A percentile compares a stretch with the other conserved stretches of the same genome.
Evolutionary conservation across 345 rosid species (phyloP).

Genomic region (Erodium maritimum): DNA sequence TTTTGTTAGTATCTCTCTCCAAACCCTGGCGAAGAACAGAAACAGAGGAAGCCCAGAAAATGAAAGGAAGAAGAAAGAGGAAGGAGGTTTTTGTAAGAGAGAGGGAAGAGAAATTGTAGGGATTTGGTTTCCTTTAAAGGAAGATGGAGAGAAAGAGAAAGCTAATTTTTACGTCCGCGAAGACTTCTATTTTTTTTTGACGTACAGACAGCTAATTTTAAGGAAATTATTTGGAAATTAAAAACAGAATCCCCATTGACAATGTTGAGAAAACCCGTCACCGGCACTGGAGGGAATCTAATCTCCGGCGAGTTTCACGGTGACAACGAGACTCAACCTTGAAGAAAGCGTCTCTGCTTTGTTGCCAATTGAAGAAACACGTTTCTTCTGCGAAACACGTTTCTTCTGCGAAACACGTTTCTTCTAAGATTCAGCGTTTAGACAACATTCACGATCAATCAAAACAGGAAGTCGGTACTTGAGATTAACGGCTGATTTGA

Average conservation of each 20-base stretch:
- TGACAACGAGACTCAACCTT: neutral
- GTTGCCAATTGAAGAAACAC: neutral
- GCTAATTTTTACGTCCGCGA: conserved; percentile 6
- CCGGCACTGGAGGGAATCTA: neutral
- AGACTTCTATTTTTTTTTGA: conserved; percentile 42
- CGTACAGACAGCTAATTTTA: conserved; percentile 51
- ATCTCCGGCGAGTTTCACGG: neutral
- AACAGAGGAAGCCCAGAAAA: conserved; percentile 5
- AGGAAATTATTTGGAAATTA: conserved; percentile 20
- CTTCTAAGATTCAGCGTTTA: neutral
- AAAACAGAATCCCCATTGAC: neutral
- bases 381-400: too few species aligned
- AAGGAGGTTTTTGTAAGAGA: conserved; percentile 5
- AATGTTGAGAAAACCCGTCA: neutral
- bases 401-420: neutral
- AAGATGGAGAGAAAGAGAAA: conserved; percentile 16
- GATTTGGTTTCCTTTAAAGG: conserved; percentile 24
- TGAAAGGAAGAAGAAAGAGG: conserved; percentile 6
- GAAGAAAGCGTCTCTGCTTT: neutral
- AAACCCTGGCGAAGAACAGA: conserved; percentile 17
- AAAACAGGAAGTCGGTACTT: too few species aligned
- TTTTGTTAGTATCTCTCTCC: conserved; percentile 15
- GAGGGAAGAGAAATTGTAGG: conserved; percentile 36
- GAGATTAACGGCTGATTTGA: neutral
- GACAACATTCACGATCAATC: too few species aligned